Percentiles rank a stretch among this genome's conserved stretches.
phyloP scores from a whole-genome alignment of 208 protist species.

The Acanthamoeba castellanii region DNA sequence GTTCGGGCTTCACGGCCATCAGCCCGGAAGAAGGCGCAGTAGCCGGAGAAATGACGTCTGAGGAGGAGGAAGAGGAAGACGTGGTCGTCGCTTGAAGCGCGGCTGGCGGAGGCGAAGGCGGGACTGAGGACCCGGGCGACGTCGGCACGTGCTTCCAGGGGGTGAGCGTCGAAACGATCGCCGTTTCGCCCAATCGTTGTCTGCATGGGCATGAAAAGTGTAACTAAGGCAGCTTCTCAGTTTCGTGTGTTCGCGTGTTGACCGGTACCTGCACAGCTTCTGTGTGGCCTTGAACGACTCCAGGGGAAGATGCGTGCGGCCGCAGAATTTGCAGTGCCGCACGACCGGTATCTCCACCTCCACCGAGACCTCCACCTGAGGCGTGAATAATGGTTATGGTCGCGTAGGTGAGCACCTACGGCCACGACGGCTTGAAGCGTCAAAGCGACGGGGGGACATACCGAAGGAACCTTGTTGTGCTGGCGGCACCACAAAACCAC shows the following conservation, averaged over 20 bases:
- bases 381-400: neutral
- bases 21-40: neutral
- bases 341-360: conserved; percentile 7
- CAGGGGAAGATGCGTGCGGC: conserved; percentile 1
- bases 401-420: neutral
- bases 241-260: no score
- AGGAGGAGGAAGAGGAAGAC: neutral
- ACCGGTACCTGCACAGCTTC: conserved; percentile 1
- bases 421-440: neutral
- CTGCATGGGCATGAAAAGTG: neutral
- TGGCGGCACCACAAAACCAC: conserved; percentile 34
- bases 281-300: conserved; percentile 45
- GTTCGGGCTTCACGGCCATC: neutral
- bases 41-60: neutral
- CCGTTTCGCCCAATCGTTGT: neutral
- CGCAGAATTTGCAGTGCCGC: conserved; percentile 52
- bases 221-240: no score
- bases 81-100: neutral
- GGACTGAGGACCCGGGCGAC: neutral
- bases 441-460: neutral
- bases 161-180: conserved; percentile 1
- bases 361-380: neutral
- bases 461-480: conserved; percentile 12
- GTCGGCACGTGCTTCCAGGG: conserved; percentile 13
- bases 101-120: neutral